A percentile compares a stretch with the other conserved stretches of the same genome.
These are phyloP conservation scores for Pythium guiyangense DNA, from an alignment of 352 stramenopile genomes.

Conservation along the genomic window DNA sequence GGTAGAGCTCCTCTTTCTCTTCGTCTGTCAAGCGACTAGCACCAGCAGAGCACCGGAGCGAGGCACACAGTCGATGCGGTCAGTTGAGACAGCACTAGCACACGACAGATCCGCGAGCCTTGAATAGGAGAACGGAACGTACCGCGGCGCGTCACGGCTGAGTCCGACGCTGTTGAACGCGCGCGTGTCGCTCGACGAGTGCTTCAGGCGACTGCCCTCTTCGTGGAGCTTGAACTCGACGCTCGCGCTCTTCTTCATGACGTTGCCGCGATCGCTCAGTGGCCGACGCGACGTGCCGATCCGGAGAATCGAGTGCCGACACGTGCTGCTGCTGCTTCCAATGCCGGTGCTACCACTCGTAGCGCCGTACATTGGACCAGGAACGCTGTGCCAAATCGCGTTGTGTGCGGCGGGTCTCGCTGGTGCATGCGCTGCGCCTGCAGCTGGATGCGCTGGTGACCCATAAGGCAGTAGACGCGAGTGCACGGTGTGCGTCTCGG, in stretches of 20 bases:
- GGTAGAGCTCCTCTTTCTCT: constrained; percentile 83
- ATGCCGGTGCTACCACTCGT: not conserved
- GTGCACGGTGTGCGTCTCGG: constrained; percentile 4
- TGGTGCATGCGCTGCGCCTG: not conserved
- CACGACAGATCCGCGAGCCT: not conserved
- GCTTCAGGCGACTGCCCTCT: constrained; percentile 23
- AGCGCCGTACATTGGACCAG: not conserved
- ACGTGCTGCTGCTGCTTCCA: constrained; percentile 17
- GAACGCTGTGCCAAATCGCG: not conserved
- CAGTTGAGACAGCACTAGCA: no score
- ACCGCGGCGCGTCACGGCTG: constrained; percentile 43
- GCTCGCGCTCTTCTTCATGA: constrained; percentile 56
- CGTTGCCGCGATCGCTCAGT: constrained; percentile 13
- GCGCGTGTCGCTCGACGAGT: constrained; percentile 15
- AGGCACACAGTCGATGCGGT: no score
- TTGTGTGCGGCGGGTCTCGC: not conserved
- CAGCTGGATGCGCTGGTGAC: not conserved
- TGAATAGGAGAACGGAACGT: not conserved
- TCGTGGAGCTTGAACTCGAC: constrained; percentile 68
- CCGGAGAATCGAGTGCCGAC: constrained; percentile 57
- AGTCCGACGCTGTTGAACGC: constrained; percentile 33
- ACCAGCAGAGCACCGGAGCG: no score
- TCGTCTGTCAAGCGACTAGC: constrained; percentile 63
- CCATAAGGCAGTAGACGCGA: constrained; percentile 5
- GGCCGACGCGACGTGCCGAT: constrained; percentile 34